Base-by-base conservation (phyloP, 106 monocot species). In the Chionographis japonica region DNA sequence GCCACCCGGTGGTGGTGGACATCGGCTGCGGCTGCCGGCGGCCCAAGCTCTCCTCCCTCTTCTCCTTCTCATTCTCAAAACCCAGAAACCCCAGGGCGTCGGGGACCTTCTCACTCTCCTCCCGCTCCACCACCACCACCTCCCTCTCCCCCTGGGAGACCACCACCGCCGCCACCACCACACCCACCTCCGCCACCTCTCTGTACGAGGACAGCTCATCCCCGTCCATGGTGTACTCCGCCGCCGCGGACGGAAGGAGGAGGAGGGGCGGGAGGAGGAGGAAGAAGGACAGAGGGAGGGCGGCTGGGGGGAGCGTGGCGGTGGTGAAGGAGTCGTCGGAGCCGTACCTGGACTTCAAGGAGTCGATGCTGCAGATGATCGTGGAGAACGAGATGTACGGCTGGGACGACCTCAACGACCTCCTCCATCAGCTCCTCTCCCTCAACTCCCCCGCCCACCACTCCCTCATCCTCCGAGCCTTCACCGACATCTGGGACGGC, bases 401-500 rank as follows among this genome's bases (percentile, higher is more conserved):
- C 19, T 65, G 74, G 74, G 56, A 65, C 9, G 74, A 65, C 15
- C 65, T 65, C 8, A 3, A 40, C 5, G 74, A 65, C 19, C 74
- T 74, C 15, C 74, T 74, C 56, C 54, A 37, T 56, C 17, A 56
- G 27, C 49, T 74, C 54, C 74, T 74, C 56, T 36, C 40, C 14
- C 74, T 74, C 74, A 74, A 74, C 74, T 66, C 64, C 20, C 67
- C 81, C 3, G 65, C 60, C 66, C 71, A 81, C 40, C 81, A 81
- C 38, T 71, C 75, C 43, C 37, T 67, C 56, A 81, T 81, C 52
- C 60, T 81, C 39, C 64, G 72, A 4, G 81, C 81, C 64, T 81
- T 81, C 81, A 50, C 75, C 56, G 81, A 81, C 55, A 75, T 81
- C 37, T 81, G 81, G 70, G 68, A 71, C 53, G 71, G 27, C 27